These are phyloP conservation scores for Cryphonectria japonica DNA, from an alignment of 2,329 filamentous ascomycete species.

Conservation along the genomic window DNA sequence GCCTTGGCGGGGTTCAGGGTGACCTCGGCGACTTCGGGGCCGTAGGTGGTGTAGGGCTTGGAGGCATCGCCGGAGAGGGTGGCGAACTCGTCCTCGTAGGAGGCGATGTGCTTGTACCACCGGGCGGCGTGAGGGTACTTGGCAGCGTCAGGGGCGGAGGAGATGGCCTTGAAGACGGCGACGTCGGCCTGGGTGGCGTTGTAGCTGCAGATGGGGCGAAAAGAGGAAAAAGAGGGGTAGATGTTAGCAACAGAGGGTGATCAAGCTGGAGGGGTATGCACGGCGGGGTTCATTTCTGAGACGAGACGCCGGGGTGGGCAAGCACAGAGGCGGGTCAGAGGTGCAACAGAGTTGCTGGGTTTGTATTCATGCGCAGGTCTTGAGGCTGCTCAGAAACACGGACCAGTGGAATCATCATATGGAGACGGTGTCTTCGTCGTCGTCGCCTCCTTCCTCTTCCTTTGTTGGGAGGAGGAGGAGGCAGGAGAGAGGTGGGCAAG, in stretches of 20 bases:
- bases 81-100: constrained; percentile 90
- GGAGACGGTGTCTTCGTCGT: constrained; percentile 6
- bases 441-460: neutral
- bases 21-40: constrained; percentile 78
- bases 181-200: constrained; percentile 93
- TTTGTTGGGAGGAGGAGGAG: neutral
- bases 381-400: constrained; percentile 85
- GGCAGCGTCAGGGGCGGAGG: constrained; percentile 71
- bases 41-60: constrained; percentile 88
- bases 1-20: constrained; percentile 87
- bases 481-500: neutral
- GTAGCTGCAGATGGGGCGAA: constrained; percentile 42
- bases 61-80: constrained; percentile 88
- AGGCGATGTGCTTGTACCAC: constrained; percentile 99
- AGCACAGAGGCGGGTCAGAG: constrained; percentile 56
- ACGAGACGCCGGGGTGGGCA: constrained; percentile 1
- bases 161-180: constrained; percentile 89
- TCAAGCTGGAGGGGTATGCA: neutral
- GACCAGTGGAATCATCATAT: constrained; percentile 80
- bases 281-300: neutral
- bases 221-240: neutral
- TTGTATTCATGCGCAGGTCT: constrained; percentile 78
- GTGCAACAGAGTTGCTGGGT: constrained; percentile 66
- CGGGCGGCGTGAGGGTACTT: constrained; percentile 94
- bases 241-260: constrained; percentile 14